Base-by-base conservation (phyloP, 1,139 yeast species). In the Hyphopichia fennica region DNA sequence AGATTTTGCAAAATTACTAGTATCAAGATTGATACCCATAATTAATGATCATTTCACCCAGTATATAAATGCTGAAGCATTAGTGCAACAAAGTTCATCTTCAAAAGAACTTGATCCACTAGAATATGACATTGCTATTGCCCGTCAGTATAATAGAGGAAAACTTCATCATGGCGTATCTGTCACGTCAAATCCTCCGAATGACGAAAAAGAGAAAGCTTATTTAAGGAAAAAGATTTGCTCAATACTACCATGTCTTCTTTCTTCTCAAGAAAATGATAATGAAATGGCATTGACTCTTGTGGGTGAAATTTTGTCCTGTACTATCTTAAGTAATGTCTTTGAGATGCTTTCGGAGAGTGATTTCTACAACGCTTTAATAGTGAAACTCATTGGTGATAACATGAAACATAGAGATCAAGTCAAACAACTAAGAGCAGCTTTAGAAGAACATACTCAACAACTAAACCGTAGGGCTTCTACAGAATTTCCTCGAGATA, bases 381-480 rank as follows among this genome's bases (percentile, higher is more conserved):
- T 89, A 16, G 82, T 83, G 6, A 77, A 78, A 41, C 60, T 77
- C 3, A 79, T 87, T 2, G 85, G 89, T 0, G 79, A 77, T 27
- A 78, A 84, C 20, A 69, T 91, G 54, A 82, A 82, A 48, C 95
- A 89, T 53, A 72, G 91, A 47, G 79, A 79, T 33, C 90, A 87
- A 54, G 96, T 90, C 0, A 81, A 84, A 48, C 79, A 81, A 50
- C 72, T 90, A 15, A 68, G 96, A 46, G 81, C 79, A 15, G 88
- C 87, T 0, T 68, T 91, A 37, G 85, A 83, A 47, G 75, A 81
- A 48, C 91, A 87, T 49, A 76, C 88, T 1, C 45, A 38, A 16
- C 39, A 20, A 19, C 36, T 42, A 4, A 38, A 37, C 17, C 35
- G 9, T 13, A 33, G 27, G 18, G 11, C 28, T 27, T 32, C 42